Base-by-base conservation (phyloP, 108 stramenopile species). In the Skeletonema tropicum region DNA sequence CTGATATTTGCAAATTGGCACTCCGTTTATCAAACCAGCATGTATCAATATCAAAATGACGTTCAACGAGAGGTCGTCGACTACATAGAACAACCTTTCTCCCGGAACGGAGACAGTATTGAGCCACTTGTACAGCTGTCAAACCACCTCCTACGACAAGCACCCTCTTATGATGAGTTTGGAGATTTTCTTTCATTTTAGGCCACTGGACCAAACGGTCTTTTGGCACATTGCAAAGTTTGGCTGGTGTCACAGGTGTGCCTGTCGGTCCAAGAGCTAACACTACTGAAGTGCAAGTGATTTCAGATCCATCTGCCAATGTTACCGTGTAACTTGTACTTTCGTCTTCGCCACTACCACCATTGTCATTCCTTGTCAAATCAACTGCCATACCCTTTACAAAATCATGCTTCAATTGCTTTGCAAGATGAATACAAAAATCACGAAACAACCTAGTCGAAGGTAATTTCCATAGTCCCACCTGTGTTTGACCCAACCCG, bases 71-170 rank as follows among this genome's bases (percentile, higher is more conserved):
- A 11, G 82, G 85, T 17, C 91, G 81, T n/a, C 85, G 86, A 41
- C 79, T 82, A 64, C 76, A 83, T 11, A 90, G 63, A 0, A 83
- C 55, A 11, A 82, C 80, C 3, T 64, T n/a, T 57, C 60, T 60
- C 3, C 64, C 66, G 1, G 25, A 38, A 14, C 70, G 67, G 13
- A 75, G 39, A 2, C 49, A 61, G 14, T 80, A 76, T 32, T 77
- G 87, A 9, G 86, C 89, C 17, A 71, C 74, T 71, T 92, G 91
- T 0, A 89, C 89, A 19, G 91, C 91, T 14, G 89, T 90, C 14
- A 92, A 63, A 15, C 91, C 91, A 12, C 91, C 91, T 11, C 91
- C 91, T 2, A 92, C 78, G 0, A 92, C 91, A 30, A 92, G 57
- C 0, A 90, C 80, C 2, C 23, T 15, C 57, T 39, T 19, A 45